A percentile compares a stretch with the other conserved stretches of the same genome.
Evolutionary conservation across 192 early-diverging fungal species (phyloP).

Genomic region (Umbelopsis sp.): DNA sequence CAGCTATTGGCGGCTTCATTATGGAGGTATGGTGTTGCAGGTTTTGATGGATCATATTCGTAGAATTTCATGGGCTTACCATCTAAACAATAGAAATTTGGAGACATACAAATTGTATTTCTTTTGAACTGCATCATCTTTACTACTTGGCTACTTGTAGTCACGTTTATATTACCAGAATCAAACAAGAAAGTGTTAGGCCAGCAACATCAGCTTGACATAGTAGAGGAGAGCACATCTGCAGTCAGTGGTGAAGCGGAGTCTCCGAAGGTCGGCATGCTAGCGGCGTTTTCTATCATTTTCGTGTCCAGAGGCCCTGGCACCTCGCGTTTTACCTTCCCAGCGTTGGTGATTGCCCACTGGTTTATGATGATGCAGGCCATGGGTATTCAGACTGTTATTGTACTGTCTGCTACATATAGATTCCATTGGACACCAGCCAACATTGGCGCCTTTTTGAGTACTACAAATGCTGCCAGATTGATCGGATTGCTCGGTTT

Average conservation of each 20-base stretch:
- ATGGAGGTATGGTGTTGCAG: neutral
- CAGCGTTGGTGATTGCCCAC: neutral
- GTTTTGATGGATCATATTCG: neutral
- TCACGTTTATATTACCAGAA: constrained; percentile 10
- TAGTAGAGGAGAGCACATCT: neutral
- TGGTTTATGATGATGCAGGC: constrained; percentile 21
- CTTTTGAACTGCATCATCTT: neutral
- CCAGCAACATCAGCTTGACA: constrained; percentile 25
- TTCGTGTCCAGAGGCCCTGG: neutral
- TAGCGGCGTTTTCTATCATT: neutral
- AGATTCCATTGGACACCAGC: constrained; percentile 14
- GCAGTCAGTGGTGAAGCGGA: neutral
- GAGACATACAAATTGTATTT: neutral
- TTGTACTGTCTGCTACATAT: constrained; percentile 14
- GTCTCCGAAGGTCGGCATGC: neutral
- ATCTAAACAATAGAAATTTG: neutral
- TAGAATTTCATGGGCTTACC: neutral
- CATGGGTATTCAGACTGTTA: constrained; percentile 4
- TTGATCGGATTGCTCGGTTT: neutral
- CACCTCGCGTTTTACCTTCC: constrained; percentile 3
- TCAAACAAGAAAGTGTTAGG: constrained; percentile 4
- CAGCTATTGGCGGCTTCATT: constrained; percentile 2
- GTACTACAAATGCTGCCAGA: constrained; percentile 5
- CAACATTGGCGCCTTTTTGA: constrained; percentile 4
- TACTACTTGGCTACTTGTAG: neutral